Evolutionary conservation across 257 asterid genomes (phyloP).

Genomic region (Perilla frutescens): DNA sequence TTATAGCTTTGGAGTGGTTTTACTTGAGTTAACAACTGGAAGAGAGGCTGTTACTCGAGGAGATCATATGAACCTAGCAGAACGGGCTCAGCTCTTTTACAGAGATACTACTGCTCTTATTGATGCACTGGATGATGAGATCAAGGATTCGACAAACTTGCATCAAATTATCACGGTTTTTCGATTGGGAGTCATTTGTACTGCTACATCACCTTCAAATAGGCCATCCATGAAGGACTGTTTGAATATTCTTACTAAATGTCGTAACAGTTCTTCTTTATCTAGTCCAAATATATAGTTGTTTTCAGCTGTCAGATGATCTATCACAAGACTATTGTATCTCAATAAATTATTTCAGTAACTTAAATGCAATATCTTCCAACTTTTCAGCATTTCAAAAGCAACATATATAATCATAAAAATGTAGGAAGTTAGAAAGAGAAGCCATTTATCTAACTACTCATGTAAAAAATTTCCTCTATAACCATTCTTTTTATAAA

Average conservation of each 20-base stretch:
- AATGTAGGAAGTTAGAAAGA: too few relatives aligned
- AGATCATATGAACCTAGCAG: slow-evolving; percentile 47
- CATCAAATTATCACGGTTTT: slow-evolving; percentile 41
- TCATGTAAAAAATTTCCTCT: neutral
- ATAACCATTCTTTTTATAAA: neutral
- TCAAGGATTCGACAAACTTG: slow-evolving; percentile 33
- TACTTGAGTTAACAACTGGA: slow-evolving; percentile 48
- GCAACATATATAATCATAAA: too few relatives aligned
- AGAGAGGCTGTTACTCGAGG: slow-evolving; percentile 40
- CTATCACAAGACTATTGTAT: too few relatives aligned
- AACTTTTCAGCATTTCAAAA: too few relatives aligned
- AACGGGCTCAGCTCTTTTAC: slow-evolving; percentile 32
- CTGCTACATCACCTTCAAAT: slow-evolving; percentile 34
- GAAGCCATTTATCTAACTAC: too few relatives aligned
- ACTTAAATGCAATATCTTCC: too few relatives aligned
- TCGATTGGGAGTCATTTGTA: slow-evolving; percentile 44
- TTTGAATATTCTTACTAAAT: slow-evolving; percentile 37
- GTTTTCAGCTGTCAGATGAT: too few relatives aligned
- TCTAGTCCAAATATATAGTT: too few relatives aligned
- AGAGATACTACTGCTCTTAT: slow-evolving; percentile 28
- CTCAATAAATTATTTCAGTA: too few relatives aligned
- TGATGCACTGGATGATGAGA: slow-evolving; percentile 40
- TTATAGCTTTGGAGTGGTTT: slow-evolving; percentile 49
- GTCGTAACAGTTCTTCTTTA: too few relatives aligned
- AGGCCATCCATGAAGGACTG: slow-evolving; percentile 52